Evolutionary conservation across 768 basidiomycete species (phyloP), one percentile per base, ranked within the genome.

Genomic region (Cyathus striatus): DNA sequence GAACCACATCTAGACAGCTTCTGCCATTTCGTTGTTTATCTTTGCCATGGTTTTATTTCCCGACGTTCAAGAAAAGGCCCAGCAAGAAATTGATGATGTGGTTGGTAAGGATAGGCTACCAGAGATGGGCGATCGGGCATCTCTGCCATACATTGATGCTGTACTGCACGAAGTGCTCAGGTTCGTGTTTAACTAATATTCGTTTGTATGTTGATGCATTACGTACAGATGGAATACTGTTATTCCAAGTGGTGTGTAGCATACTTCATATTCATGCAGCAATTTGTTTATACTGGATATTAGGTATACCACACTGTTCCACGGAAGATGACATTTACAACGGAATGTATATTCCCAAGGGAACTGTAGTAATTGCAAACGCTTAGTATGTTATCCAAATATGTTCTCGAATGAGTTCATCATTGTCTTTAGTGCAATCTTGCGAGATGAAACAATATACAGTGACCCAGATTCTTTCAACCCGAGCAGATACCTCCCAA

Each of bases 321-420:
- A 42, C 40, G 1, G 55, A 58, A 6, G 66, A 69, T 10, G 66
- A 68, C 40, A 47, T 58, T 5, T 70, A 69, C 43, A 40, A 49
- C 3, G 67, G 66, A 3, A 61, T 63, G 42, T 41, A 52, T 43
- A 64, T 71, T n/a, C 68, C 66, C 1, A 60, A 55, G 22, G 50
- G 47, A 6, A 47, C 60, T 1, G 41, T 58, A 1, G 42, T 62
- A 17, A 53, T 60, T n/a, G 47, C 52, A 2, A 62, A 62, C 46
- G 33, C 46, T 12, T 49, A 53, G 61, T 56, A n/a, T 6, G 46
- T 35, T 40, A 6, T 30, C 10, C 21, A 18, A n/a, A 16, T 14
- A 21, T 34, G 18, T 16, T 17, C 23, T 23, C 27, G 38, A 38
- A 16, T 24, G 5, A 5, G 35, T 18, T 6, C 27, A 24, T 33